Conservation (phyloP, 1,284 basidiomycete species). For the Tetrapyrgos nigripes region DNA sequence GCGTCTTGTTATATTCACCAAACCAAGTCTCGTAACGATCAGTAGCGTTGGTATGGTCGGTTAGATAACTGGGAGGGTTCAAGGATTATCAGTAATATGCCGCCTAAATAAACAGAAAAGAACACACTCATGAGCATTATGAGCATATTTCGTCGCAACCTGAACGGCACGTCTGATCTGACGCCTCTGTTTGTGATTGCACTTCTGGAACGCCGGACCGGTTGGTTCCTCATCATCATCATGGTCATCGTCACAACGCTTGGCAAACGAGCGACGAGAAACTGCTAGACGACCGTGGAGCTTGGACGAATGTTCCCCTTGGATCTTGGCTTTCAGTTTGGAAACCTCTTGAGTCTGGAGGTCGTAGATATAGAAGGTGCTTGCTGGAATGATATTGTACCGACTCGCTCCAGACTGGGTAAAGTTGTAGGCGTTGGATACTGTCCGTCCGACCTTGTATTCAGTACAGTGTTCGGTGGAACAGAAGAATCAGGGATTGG, state of each 20-base stretch:
- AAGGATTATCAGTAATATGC: not conserved
- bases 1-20: conserved; percentile 42
- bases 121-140: conserved; percentile 32
- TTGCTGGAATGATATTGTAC: conserved; percentile 47
- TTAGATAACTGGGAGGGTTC: conserved; percentile 25
- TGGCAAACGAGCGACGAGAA: conserved; percentile 28
- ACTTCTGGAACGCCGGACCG: conserved; percentile 32
- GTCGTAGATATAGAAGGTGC: conserved; percentile 48
- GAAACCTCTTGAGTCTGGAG: conserved; percentile 29
- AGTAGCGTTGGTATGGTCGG: conserved; percentile 33
- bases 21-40: conserved; percentile 53
- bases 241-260: conserved; percentile 29
- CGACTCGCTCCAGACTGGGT: conserved; percentile 41
- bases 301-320: conserved; percentile 32
- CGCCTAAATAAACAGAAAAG: not conserved
- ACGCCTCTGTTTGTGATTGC: conserved; percentile 33
- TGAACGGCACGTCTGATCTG: conserved; percentile 38
- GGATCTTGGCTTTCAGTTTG: conserved; percentile 37
- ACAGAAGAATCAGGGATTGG: not conserved
- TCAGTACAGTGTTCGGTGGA: not conserved
- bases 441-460: conserved; percentile 24
- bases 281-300: conserved; percentile 41
- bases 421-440: conserved; percentile 52
- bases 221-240: conserved; percentile 32
- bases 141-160: conserved; percentile 43